Base-by-base conservation (phyloP, 2,329 filamentous ascomycete genomes). In the Fusarium drepaniforme region DNA sequence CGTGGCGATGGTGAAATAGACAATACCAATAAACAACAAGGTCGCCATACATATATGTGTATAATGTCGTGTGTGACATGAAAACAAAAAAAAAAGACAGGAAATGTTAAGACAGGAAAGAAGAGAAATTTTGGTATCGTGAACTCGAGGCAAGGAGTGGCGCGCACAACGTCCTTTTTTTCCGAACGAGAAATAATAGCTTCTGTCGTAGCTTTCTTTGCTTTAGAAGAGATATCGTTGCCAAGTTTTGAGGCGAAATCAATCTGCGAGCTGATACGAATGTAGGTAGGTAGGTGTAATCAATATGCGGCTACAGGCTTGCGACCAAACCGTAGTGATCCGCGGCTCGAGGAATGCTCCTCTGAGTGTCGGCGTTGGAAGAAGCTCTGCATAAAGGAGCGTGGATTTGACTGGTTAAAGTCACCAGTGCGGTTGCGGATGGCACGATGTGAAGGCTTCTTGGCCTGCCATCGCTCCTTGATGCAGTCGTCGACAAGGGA, bases 401-500 rank as follows among this genome's bases (percentile, higher is more conserved):
- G 77, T 57, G 77, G 79, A 28, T 77, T 77, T 51, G 73, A 64
- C 59, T 76, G 76, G 64, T 77, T 77, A 21, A 75, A 69, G 37
- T 75, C 67, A 18, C 72, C 58, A n/a, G 65, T 68, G 64, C 78
- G 80, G 68, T 77, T 77, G 37, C 77, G 73, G 30, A 79, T 77
- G 51, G 78, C 77, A 51, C 77, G 76, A 58, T 77, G 74, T 9
- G 76, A 72, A 77, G 77, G 69, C 77, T 86, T 88, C 80, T 85
- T 86, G 44, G 83, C 82, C 75, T 86, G 91, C 90, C 94, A 97
- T 68, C 90, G 91, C 71, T 91, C 89, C 83, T 94, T 94, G 86
- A 98, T 98, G 85, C 92, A 94, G 84, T 98, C 95, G 80, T 98
- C 96, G 62, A 97, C 93, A 53, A 98, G 90, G 9, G 94, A 91